A percentile compares a stretch with the other conserved stretches of the same genome.
phyloP scores from a whole-genome alignment of 2,329 filamentous ascomycete genomes.

The Penicillium verrucosum region DNA sequence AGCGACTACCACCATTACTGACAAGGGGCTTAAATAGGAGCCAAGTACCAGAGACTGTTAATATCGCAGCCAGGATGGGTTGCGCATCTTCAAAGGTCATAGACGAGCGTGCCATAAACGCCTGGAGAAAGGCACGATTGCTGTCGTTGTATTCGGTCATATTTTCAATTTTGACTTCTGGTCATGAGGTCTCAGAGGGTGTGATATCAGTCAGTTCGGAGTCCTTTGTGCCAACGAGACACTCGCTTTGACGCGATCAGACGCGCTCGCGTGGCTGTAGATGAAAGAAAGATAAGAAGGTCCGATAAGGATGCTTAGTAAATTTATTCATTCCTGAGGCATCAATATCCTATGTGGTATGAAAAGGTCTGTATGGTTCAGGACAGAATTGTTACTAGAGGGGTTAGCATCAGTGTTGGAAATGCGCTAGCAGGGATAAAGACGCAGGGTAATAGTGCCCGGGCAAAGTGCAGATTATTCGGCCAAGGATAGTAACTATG shows the following conservation, averaged over 20 bases:
- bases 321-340: neutral
- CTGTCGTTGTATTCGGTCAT: constrained; percentile 54
- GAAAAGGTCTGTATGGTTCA: too few species aligned
- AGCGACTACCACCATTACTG: neutral
- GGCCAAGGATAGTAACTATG: neutral
- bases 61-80: constrained; percentile 72
- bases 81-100: constrained; percentile 73
- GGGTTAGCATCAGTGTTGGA: too few species aligned
- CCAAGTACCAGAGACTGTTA: constrained; percentile 54
- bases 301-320: neutral
- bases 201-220: neutral
- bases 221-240: neutral
- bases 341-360: too few species aligned
- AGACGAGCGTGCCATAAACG: constrained; percentile 73
- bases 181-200: neutral
- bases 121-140: constrained; percentile 87
- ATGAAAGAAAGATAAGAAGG: constrained; percentile 5
- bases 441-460: too few species aligned
- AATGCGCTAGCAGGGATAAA: too few species aligned
- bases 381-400: too few species aligned
- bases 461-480: neutral
- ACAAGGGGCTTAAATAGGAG: neutral
- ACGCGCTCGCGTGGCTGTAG: constrained; percentile 11
- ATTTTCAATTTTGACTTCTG: constrained; percentile 8
- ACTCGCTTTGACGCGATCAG: constrained; percentile 11